These are phyloP conservation scores for Pseudopithomyces maydicus DNA, from an alignment of 2,329 filamentous ascomycete genomes.

Conservation along the genomic window DNA sequence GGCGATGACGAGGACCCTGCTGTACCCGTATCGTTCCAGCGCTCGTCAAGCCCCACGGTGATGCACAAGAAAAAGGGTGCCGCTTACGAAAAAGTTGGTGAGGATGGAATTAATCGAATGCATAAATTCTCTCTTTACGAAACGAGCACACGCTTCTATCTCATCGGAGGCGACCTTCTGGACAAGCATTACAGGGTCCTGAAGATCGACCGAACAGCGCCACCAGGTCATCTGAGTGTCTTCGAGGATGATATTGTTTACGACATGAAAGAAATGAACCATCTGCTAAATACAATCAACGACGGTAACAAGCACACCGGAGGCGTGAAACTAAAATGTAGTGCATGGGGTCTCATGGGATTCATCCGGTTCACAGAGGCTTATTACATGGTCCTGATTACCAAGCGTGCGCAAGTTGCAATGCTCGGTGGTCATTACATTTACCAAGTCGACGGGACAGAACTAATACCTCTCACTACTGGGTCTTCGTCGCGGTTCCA, in stretches of 20 bases:
- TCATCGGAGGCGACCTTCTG: conserved; percentile 89
- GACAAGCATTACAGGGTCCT: conserved; percentile 88
- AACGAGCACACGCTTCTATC: conserved; percentile 89
- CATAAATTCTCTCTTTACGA: conserved; percentile 98
- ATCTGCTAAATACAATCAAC: conserved; percentile 91
- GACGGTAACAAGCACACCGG: conserved; percentile 92
- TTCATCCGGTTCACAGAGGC: conserved; percentile 96
- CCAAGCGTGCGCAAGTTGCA: conserved; percentile 92
- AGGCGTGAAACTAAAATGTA: conserved; percentile 86
- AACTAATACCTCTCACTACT: conserved; percentile 84
- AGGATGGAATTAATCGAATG: conserved; percentile 63
- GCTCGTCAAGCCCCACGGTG: conserved; percentile 45
- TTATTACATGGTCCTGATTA: conserved; percentile 97
- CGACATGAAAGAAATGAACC: conserved; percentile 87
- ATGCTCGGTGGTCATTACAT: conserved; percentile 96
- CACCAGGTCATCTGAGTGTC: conserved; percentile 77
- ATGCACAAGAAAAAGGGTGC: conserved; percentile 45
- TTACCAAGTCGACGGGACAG: conserved; percentile 93
- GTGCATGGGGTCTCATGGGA: conserved; percentile 89
- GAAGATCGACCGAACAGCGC: conserved; percentile 90
- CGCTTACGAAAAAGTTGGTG: conserved; percentile 49
- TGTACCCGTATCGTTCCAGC: conserved; percentile 44
- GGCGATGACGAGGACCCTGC: conserved; percentile 50
- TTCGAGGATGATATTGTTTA: conserved; percentile 96
- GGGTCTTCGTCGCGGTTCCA: conserved; percentile 69